These are phyloP conservation scores for Luvunga scandens DNA, from an alignment of 345 rosid genomes.

Conservation along the genomic window DNA sequence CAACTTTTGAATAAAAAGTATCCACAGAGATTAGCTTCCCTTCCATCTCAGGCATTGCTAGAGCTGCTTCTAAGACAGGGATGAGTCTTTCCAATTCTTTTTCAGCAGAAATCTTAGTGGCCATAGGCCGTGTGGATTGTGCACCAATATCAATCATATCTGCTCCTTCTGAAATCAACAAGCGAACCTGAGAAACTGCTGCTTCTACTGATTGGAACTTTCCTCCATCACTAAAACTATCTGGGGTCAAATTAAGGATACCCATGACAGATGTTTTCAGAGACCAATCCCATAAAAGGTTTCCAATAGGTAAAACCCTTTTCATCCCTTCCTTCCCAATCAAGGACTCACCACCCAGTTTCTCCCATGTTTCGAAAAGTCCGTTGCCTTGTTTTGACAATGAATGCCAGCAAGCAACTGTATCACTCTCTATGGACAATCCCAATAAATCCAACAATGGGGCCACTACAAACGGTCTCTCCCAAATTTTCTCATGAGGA, in stretches of 20 bases:
- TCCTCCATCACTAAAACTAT: constrained; percentile 96
- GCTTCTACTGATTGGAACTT: constrained; percentile 57
- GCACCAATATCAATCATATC: constrained; percentile 89
- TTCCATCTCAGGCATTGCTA: constrained; percentile 80
- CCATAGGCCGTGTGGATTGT: constrained; percentile 88
- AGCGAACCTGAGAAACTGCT: constrained; percentile 66
- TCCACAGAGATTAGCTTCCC: constrained; percentile 77
- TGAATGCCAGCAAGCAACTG: constrained; percentile 80
- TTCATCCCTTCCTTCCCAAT: constrained; percentile 74
- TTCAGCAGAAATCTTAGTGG: constrained; percentile 59
- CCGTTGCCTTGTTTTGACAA: constrained; percentile 51
- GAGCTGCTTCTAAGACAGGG: constrained; percentile 68
- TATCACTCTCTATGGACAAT: constrained; percentile 56
- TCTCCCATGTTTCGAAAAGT: constrained; percentile 65
- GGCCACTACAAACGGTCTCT: constrained; percentile 90
- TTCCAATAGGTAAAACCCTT: constrained; percentile 74
- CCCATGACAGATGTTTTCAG: constrained; percentile 77
- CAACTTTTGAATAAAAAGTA: constrained; percentile 85
- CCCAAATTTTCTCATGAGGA: constrained; percentile 91
- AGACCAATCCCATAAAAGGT: constrained; percentile 78
- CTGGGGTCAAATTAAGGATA: constrained; percentile 85
- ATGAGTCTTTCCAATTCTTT: constrained; percentile 73
- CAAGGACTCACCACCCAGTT: constrained; percentile 69
- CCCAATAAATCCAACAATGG: constrained; percentile 88
- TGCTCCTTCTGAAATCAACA: constrained; percentile 74